Evolutionary conservation across 345 rosid species (phyloP).

Genomic region (Theobroma cacao): DNA sequence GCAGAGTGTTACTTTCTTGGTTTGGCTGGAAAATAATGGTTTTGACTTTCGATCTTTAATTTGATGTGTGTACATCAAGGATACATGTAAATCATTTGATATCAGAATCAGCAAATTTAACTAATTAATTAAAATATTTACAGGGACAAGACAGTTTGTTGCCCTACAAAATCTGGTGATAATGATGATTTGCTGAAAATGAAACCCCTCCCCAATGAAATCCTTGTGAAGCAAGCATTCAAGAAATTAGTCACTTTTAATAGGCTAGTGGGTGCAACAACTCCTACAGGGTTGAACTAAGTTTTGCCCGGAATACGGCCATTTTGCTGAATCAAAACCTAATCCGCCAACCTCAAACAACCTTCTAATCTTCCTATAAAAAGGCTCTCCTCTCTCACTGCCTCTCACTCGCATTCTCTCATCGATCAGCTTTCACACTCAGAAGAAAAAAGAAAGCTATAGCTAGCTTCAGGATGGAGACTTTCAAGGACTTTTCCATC

Average conservation of each 20-base stretch:
- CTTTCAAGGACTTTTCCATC: not conserved
- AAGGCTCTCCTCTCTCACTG: not conserved
- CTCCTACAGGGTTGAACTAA: constrained; percentile 39
- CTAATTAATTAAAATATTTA: not conserved
- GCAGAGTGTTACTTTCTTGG: not conserved
- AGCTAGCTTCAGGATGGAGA: constrained; percentile 9
- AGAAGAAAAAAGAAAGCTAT: too few species aligned
- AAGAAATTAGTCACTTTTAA: constrained; percentile 14
- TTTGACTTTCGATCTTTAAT: constrained; percentile 7
- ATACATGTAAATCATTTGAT: not conserved
- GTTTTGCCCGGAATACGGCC: constrained; percentile 15
- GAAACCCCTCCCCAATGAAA: constrained; percentile 6
- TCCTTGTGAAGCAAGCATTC: constrained; percentile 42
- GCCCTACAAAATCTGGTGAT: not conserved
- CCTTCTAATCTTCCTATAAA: constrained; percentile 33
- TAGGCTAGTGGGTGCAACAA: constrained; percentile 67
- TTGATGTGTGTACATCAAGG: not conserved
- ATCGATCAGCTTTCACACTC: too few species aligned
- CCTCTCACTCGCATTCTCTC: constrained; percentile 4
- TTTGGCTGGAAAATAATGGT: constrained; percentile 11
- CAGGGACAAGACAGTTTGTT: not conserved
- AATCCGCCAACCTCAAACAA: constrained; percentile 55
- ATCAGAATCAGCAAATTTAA: not conserved
- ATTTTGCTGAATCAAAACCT: constrained; percentile 48
- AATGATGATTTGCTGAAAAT: constrained; percentile 16